Percentiles rank a stretch among this genome's conserved stretches.
Evolutionary conservation across 768 basidiomycete species (phyloP).

Genomic region (Rhodotorula babjevae): DNA sequence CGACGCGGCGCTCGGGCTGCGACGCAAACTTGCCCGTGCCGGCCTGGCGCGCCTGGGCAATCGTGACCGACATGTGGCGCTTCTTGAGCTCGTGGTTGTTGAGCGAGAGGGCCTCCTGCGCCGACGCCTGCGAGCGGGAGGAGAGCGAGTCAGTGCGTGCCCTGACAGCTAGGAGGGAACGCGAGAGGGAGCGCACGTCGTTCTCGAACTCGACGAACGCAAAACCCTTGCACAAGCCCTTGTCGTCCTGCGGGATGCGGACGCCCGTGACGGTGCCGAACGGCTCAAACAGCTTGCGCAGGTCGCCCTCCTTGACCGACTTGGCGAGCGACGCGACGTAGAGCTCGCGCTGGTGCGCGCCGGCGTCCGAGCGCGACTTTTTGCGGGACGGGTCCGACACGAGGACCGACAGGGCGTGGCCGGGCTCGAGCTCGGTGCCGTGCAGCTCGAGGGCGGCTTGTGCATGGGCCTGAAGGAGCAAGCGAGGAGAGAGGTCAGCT

Average conservation of each 20-base stretch:
- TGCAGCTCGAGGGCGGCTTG: slow-evolving; percentile 73
- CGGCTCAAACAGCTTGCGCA: slow-evolving; percentile 72
- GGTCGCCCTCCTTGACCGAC: slow-evolving; percentile 69
- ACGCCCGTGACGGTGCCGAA: slow-evolving; percentile 78
- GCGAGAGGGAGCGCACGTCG: slow-evolving; percentile 55
- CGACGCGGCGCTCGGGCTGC: slow-evolving; percentile 52
- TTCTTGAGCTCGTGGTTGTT: slow-evolving; percentile 87
- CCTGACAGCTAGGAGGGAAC: not conserved
- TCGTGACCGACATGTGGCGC: slow-evolving; percentile 80
- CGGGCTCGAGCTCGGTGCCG: slow-evolving; percentile 66
- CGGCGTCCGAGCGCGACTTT: slow-evolving; percentile 82
- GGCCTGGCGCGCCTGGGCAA: slow-evolving; percentile 68
- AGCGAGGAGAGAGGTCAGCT: too few species aligned
- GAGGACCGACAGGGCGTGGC: slow-evolving; percentile 65
- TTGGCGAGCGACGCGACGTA: slow-evolving; percentile 82
- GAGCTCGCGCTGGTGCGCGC: slow-evolving; percentile 74
- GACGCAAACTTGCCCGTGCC: slow-evolving; percentile 54
- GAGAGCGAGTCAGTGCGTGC: not conserved
- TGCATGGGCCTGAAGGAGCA: slow-evolving; percentile 53
- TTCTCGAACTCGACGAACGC: slow-evolving; percentile 87
- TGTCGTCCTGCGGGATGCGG: slow-evolving; percentile 68
- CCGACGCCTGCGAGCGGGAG: slow-evolving; percentile 59
- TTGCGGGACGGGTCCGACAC: slow-evolving; percentile 86
- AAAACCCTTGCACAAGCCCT: slow-evolving; percentile 71
- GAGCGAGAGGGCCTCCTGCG: slow-evolving; percentile 61